Percentiles rank a stretch among this genome's conserved stretches.
phyloP scores from a whole-genome alignment of 306 rosid species.

The Crataegus laevigata region DNA sequence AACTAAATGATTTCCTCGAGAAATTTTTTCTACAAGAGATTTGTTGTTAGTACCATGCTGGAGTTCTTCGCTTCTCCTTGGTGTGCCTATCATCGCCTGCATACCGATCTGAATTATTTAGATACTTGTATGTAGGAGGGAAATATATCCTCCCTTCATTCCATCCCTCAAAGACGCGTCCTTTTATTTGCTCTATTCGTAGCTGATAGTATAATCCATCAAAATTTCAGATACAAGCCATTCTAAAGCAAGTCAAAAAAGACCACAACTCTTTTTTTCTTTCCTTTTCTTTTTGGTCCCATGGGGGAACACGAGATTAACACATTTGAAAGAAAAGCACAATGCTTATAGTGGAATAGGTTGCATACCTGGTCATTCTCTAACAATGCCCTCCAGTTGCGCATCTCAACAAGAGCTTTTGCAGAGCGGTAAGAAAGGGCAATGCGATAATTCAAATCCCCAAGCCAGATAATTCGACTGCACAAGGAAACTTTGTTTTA shows the following conservation, averaged over 20 bases:
- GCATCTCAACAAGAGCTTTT: slow-evolving; percentile 91
- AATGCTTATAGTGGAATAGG: neutral
- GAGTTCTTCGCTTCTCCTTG: slow-evolving; percentile 96
- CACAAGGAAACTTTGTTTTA: neutral
- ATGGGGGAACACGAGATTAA: neutral
- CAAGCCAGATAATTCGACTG: slow-evolving; percentile 95
- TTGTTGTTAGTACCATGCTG: slow-evolving; percentile 66
- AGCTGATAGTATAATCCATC: slow-evolving; percentile 46
- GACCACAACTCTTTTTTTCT: neutral
- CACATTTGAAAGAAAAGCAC: neutral
- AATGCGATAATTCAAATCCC: slow-evolving; percentile 93
- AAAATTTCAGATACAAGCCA: slow-evolving; percentile 20
- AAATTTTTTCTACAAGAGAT: neutral
- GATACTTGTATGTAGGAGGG: slow-evolving; percentile 98
- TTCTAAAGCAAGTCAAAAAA: slow-evolving; percentile 12
- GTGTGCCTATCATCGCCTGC: slow-evolving; percentile 79
- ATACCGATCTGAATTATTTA: slow-evolving; percentile 88
- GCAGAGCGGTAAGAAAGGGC: slow-evolving; percentile 85
- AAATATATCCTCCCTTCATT: slow-evolving; percentile 87
- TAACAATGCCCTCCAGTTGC: slow-evolving; percentile 73
- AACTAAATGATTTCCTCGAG: neutral
- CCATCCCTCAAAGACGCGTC: slow-evolving; percentile 89
- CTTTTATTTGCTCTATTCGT: slow-evolving; percentile 67
- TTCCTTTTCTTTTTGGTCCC: slow-evolving; percentile 3
- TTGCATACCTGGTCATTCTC: slow-evolving; percentile 88